Conservation (phyloP, 345 rosid genomes). For the Corchorus capsularis region DNA sequence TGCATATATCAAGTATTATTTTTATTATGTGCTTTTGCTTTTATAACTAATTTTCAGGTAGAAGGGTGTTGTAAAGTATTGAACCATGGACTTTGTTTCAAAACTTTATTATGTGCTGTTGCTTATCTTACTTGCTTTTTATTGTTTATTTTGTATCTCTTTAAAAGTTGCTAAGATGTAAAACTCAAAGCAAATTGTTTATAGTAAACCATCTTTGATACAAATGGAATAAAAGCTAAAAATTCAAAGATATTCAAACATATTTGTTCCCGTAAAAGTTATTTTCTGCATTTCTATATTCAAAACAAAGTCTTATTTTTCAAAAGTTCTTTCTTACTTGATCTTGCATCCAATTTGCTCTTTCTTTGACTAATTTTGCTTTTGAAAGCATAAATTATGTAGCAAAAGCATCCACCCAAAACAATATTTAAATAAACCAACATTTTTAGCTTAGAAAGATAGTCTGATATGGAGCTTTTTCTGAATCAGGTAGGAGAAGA, state of each 20-base stretch:
- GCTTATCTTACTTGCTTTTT: background rate
- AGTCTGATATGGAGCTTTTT: constrained; percentile 24
- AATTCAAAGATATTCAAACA: background rate
- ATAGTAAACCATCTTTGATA: background rate
- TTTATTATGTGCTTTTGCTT: constrained; percentile 1
- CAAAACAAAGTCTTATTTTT: background rate
- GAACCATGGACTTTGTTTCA: background rate
- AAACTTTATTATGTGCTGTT: too few species aligned
- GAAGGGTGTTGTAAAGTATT: background rate
- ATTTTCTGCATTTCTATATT: background rate
- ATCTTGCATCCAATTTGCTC: background rate
- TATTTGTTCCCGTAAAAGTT: background rate
- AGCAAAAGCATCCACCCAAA: background rate
- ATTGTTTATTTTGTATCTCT: background rate
- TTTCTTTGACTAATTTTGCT: background rate
- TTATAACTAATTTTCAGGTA: background rate
- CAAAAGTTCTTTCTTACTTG: background rate
- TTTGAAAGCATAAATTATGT: background rate
- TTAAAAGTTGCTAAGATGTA: background rate
- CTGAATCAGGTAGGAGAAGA: constrained; percentile 81
- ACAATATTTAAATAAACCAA: background rate
- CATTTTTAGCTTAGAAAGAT: constrained; percentile 7
- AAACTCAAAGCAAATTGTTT: background rate
- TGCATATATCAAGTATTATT: background rate
- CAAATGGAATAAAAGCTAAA: background rate